Evolutionary conservation across 2,329 filamentous ascomycete genomes (phyloP).

Genomic region (Xylaria multiplex): DNA sequence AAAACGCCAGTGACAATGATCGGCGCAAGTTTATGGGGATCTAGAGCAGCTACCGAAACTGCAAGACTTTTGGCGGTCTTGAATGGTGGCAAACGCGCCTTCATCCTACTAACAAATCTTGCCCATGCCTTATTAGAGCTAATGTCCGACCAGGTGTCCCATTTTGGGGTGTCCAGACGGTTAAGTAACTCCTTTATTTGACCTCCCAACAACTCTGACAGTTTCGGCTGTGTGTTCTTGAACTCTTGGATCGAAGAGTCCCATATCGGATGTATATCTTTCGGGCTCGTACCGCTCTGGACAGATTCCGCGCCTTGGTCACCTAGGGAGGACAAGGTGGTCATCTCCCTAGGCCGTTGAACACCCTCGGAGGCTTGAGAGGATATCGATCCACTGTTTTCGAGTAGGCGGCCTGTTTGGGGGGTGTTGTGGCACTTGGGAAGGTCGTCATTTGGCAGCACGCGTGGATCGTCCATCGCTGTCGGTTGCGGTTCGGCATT

Average conservation of each 20-base stretch:
- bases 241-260: not conserved
- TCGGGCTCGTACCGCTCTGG: too few species aligned
- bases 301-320: too few species aligned
- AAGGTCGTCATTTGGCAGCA: too few species aligned
- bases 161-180: not conserved
- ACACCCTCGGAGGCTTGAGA: too few species aligned
- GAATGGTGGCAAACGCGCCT: constrained; percentile 10
- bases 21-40: constrained; percentile 4
- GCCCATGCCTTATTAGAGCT: not conserved
- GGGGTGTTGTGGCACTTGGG: too few species aligned
- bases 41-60: not conserved
- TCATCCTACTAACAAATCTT: constrained; percentile 3
- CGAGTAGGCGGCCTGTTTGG: too few species aligned
- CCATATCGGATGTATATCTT: constrained; percentile 11
- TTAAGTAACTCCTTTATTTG: not conserved
- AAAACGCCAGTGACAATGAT: constrained; percentile 3
- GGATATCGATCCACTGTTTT: too few species aligned
- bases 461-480: too few species aligned
- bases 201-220: not conserved
- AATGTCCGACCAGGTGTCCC: constrained; percentile 2
- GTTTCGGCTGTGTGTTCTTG: not conserved
- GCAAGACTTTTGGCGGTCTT: not conserved
- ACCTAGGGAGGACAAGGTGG: too few species aligned
- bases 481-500: too few species aligned
- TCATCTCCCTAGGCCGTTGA: too few species aligned